A percentile compares a stretch with the other conserved stretches of the same genome.
These are phyloP conservation scores for Xylaria sp. DNA, from an alignment of 2,329 filamentous ascomycete genomes.

Conservation along the genomic window DNA sequence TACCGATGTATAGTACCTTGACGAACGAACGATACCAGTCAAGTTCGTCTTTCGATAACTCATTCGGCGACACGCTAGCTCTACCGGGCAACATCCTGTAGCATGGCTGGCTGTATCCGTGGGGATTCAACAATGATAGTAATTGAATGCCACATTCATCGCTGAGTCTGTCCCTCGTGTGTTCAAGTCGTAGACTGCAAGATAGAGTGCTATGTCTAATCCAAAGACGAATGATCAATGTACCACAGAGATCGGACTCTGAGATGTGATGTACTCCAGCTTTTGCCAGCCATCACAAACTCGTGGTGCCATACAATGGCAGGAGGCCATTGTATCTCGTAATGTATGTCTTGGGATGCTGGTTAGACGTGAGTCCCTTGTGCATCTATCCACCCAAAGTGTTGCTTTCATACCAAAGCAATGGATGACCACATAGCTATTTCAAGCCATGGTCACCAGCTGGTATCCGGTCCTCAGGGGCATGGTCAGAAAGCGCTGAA, in stretches of 20 bases:
- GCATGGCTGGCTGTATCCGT: neutral
- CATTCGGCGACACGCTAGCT: neutral
- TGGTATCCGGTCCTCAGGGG: neutral
- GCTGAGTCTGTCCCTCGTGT: neutral
- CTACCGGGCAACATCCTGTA: neutral
- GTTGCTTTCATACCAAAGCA: neutral
- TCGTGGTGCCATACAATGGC: neutral
- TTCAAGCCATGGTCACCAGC: neutral
- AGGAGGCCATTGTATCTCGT: neutral
- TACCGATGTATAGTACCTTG: neutral
- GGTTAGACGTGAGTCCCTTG: neutral
- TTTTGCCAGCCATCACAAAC: neutral
- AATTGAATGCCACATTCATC: neutral
- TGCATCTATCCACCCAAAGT: neutral
- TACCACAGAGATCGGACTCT: neutral
- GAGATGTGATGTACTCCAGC: neutral
- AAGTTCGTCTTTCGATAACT: neutral
- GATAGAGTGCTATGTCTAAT: neutral
- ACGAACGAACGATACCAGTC: neutral
- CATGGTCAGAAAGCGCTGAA: neutral
- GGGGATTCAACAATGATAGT: neutral
- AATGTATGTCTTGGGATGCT: neutral
- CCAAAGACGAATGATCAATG: neutral
- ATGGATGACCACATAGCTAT: neutral
- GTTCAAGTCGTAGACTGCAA: neutral